Percentiles rank a stretch among this genome's conserved stretches.
Conservation (phyloP, 352 stramenopile species). For the Phytophthora sp. region DNA sequence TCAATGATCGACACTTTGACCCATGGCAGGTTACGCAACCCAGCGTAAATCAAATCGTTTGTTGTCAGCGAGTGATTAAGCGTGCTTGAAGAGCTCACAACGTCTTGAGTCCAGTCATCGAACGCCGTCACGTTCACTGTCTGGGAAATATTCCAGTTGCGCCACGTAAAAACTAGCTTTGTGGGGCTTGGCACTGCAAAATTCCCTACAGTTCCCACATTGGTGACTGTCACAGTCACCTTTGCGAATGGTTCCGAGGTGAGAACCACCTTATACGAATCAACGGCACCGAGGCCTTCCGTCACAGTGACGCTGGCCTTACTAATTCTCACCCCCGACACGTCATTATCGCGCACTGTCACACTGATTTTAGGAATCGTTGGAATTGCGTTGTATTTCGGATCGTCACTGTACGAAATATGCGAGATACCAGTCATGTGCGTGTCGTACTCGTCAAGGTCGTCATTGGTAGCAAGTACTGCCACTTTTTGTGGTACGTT, state of each 20-base stretch:
- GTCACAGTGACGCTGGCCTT: slow-evolving; percentile 49
- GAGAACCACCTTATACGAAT: slow-evolving; percentile 64
- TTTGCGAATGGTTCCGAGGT: slow-evolving; percentile 72
- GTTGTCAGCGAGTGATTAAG: slow-evolving; percentile 61
- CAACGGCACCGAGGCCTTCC: slow-evolving; percentile 43
- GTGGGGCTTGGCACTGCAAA: slow-evolving; percentile 35
- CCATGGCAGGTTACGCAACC: slow-evolving; percentile 40
- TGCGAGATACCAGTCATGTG: slow-evolving; percentile 78
- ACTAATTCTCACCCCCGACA: slow-evolving; percentile 53
- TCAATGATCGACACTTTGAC: slow-evolving; percentile 65
- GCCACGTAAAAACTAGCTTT: slow-evolving; percentile 67
- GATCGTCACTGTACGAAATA: slow-evolving; percentile 63
- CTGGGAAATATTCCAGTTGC: slow-evolving; percentile 70
- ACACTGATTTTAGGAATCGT: slow-evolving; percentile 69
- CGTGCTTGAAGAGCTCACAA: slow-evolving; percentile 46
- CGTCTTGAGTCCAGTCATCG: slow-evolving; percentile 67
- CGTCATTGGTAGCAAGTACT: slow-evolving; percentile 66
- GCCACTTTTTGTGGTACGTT: slow-evolving; percentile 60
- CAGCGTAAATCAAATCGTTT: slow-evolving; percentile 75
- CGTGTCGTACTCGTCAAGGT: slow-evolving; percentile 67
- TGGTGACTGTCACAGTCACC: slow-evolving; percentile 54
- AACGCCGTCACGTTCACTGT: slow-evolving; percentile 57
- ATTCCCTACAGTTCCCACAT: slow-evolving; percentile 58
- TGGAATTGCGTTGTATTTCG: slow-evolving; percentile 67
- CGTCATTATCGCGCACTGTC: slow-evolving; percentile 66